A percentile compares a stretch with the other conserved stretches of the same genome.
Conservation (phyloP, 345 rosid species). For the Limnanthes douglasii region DNA sequence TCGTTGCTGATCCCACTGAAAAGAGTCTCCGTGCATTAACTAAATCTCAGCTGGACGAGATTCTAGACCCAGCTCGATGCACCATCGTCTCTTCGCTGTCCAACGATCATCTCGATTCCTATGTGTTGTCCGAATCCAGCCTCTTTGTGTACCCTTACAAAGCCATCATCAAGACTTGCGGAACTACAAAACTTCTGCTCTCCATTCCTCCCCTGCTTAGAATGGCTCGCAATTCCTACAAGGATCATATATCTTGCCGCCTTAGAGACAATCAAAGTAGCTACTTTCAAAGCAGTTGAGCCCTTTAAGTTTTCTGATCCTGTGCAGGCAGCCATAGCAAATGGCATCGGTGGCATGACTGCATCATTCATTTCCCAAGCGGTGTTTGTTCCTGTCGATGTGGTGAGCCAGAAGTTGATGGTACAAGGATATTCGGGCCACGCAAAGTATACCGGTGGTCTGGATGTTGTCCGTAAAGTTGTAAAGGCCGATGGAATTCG, state of each 20-base stretch:
- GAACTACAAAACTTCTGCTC: slow-evolving; percentile 84
- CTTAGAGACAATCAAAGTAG: slow-evolving; percentile 75
- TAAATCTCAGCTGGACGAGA: slow-evolving; percentile 55
- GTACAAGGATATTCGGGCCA: slow-evolving; percentile 97
- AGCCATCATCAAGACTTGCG: slow-evolving; percentile 90
- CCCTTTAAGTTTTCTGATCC: slow-evolving; percentile 56
- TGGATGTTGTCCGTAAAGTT: slow-evolving; percentile 80
- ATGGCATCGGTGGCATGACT: slow-evolving; percentile 90
- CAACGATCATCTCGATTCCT: slow-evolving; percentile 59
- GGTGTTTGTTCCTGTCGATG: slow-evolving; percentile 91
- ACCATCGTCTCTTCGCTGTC: slow-evolving; percentile 80
- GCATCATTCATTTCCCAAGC: slow-evolving; percentile 80
- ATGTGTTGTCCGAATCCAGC: slow-evolving; percentile 95
- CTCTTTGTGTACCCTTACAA: slow-evolving; percentile 89
- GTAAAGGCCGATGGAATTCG: slow-evolving; percentile 65
- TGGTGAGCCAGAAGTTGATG: slow-evolving; percentile 98
- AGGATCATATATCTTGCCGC: slow-evolving; percentile 81
- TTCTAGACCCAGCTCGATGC: slow-evolving; percentile 78
- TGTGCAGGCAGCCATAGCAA: slow-evolving; percentile 80
- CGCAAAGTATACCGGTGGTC: slow-evolving; percentile 71
- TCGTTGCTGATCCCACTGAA: slow-evolving; percentile 46
- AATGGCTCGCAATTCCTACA: slow-evolving; percentile 81
- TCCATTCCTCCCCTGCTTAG: slow-evolving; percentile 81
- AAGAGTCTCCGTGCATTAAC: slow-evolving; percentile 57
- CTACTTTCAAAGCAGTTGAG: slow-evolving; percentile 57